Evolutionary conservation across 257 asterid species (phyloP), one percentile per base, ranked within the genome.

Genomic region (Gentiana dahurica): DNA sequence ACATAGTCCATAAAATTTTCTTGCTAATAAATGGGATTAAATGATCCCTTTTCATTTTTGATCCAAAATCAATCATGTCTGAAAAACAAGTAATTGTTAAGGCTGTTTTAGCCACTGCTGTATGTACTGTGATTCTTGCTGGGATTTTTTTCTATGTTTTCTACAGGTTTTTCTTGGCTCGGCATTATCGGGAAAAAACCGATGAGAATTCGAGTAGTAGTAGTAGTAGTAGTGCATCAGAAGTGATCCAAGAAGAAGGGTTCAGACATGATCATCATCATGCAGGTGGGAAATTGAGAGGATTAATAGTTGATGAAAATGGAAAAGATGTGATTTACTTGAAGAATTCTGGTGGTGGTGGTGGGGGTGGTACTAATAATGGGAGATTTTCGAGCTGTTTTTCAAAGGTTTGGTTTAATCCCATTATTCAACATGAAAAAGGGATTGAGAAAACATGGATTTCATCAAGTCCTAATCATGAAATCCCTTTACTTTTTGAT

Each of bases 321-420:
- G 96, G 94, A 13, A 57, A 65, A 63, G 95, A 89, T 64, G 81
- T 89, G 63, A 43, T 85, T 51, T 89, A 85, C 54, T 48, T 86
- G 64, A 65, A 87, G 60, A 78, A 54, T 60, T 35, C 71, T 12
- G 78, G 77, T 5, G 73, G 51, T 7, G 46, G 46, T n/a, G 24
- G 24, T 15, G 24, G 24, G 24, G 24, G 24, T 15, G 24, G 24
- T 15, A 15, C 24, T 15, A 15, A 15, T 15, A 15, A 15, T 15
- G 24, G 24, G 24, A 58, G 72, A 11, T 52, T 72, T 46, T 36
- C 75, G 5, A 66, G 79, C 12, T 74, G 86, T 51, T 81, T 81
- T 52, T 79, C 94, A 0, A 85, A 81, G 82, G 84, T 81, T 59
- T 85, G 94, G 91, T 65, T 52, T 65, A 81, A 83, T 75, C 89